Percentiles rank a stretch among this genome's conserved stretches.
These are phyloP conservation scores for Kitagawia praeruptora DNA, from an alignment of 129 eudicot genomes.

Conservation along the genomic window DNA sequence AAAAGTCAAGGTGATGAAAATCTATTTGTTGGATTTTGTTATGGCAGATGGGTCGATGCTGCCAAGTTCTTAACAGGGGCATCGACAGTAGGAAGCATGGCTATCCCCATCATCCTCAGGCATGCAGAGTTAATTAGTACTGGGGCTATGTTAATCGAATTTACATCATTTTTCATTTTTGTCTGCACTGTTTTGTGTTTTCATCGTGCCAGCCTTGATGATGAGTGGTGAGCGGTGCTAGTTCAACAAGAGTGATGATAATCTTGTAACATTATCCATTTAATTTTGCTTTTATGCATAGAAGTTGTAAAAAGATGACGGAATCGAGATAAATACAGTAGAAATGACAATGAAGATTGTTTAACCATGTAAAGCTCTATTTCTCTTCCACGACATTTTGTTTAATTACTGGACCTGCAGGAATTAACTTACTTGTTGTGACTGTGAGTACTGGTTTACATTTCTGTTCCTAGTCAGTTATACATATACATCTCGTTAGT, in stretches of 20 bases:
- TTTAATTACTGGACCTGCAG: neutral
- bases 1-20: neutral
- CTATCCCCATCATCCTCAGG: conserved; percentile 80
- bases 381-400: neutral
- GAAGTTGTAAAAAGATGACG: conserved; percentile 17
- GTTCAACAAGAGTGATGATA: too few relatives aligned
- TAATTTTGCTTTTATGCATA: neutral
- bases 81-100: conserved; percentile 90
- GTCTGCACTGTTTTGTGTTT: conserved; percentile 89
- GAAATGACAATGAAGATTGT: conserved; percentile 1
- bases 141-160: conserved; percentile 90
- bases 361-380: conserved; percentile 30
- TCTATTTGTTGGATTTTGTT: neutral
- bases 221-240: conserved; percentile 61
- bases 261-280: conserved; percentile 1
- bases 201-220: conserved; percentile 95
- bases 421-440: neutral
- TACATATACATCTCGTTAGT: too few relatives aligned
- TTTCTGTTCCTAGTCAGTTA: neutral
- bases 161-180: conserved; percentile 78
- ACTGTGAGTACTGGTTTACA: neutral
- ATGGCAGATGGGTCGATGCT: conserved; percentile 84
- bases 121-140: conserved; percentile 78
- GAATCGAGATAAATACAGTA: conserved; percentile 2
- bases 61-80: conserved; percentile 98